phyloP scores from a whole-genome alignment of 2,329 filamentous ascomycete species.

The Microsporum canis region DNA sequence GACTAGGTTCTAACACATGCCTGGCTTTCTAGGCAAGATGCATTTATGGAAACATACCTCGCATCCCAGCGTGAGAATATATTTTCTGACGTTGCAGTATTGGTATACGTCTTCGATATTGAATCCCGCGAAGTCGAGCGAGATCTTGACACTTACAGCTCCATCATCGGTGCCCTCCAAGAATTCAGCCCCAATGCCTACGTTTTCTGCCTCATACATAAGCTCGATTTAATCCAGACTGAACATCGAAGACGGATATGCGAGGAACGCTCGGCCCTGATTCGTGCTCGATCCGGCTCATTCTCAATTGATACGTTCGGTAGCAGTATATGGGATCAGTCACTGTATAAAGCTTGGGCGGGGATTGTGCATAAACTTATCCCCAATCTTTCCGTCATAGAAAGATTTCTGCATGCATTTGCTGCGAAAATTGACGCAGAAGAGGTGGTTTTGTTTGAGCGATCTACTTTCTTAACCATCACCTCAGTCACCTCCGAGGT shows the following conservation, averaged over 20 bases:
- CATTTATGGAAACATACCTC: constrained; percentile 97
- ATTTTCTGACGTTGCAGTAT: constrained; percentile 88
- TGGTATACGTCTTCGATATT: constrained; percentile 99
- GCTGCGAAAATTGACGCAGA: constrained; percentile 81
- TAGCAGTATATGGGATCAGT: constrained; percentile 98
- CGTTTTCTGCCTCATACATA: constrained; percentile 94
- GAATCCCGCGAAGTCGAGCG: constrained; percentile 89
- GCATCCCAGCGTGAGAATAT: constrained; percentile 91
- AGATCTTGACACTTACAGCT: constrained; percentile 83
- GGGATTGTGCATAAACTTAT: constrained; percentile 96
- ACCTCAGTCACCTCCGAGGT: constrained; percentile 72
- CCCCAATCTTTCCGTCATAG: constrained; percentile 82
- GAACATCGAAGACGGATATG: constrained; percentile 71
- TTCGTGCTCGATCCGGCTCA: constrained; percentile 60
- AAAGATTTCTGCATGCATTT: constrained; percentile 70
- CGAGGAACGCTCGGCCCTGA: constrained; percentile 66
- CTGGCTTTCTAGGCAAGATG: constrained; percentile 61
- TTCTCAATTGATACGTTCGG: constrained; percentile 79
- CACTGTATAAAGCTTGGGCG: constrained; percentile 94
- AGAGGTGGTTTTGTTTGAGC: constrained; percentile 88
- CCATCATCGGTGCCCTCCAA: constrained; percentile 75
- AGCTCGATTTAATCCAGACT: constrained; percentile 89
- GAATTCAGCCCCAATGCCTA: constrained; percentile 73
- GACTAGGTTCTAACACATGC: background rate
- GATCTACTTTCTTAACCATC: constrained; percentile 93